Base-by-base conservation (phyloP, 306 rosid species). In the Betula pendula region DNA sequence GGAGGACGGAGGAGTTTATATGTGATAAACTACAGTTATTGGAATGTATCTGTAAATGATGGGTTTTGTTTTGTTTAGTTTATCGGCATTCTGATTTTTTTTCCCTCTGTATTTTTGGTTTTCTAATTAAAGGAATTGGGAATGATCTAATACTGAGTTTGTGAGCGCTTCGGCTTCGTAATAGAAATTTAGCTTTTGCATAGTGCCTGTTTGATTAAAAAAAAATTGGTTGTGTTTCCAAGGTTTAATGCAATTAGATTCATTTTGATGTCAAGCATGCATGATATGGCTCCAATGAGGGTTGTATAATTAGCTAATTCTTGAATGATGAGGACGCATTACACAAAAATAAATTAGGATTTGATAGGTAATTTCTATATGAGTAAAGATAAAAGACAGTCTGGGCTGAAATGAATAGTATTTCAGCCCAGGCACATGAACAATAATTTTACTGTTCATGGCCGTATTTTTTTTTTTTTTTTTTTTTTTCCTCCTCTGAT, bases 11-110 rank as follows among this genome's bases (percentile, higher is more conserved):
- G 10, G 16, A 68, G 33, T 71, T 50, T 3, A 29, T 63, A 24
- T 59, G 31, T 8, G 35, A 66, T 66, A 66, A 65, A 9, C 29
- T 47, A 2, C 68, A 17, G 22, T 19, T 4, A 58, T 10, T 6
- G 56, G 3, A n/a, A 19, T 16, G 51, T 47, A 22, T 13, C 55
- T 79, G 89, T 83, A 81, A 85, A 89, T 84, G 84, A 20, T 74
- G 60, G 74, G 58, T 59, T 40, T 67, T 22, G 13, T 62, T 11
- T 3, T 62, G 19, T 40, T 77, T 62, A 62, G 13, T 42, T 14
- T 63, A 49, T 51, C 50, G 65, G 56, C 70, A 63, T 38, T 45
- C 44, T 52, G 14, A 52, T 62, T 52, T 60, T 68, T 63, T 52
- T 20, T 24, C 7, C 67, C 68, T 47, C 51, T 25, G 17, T 15